phyloP scores from a whole-genome alignment of 2,329 filamentous ascomycete genomes.

The Alternaria brassicae region DNA sequence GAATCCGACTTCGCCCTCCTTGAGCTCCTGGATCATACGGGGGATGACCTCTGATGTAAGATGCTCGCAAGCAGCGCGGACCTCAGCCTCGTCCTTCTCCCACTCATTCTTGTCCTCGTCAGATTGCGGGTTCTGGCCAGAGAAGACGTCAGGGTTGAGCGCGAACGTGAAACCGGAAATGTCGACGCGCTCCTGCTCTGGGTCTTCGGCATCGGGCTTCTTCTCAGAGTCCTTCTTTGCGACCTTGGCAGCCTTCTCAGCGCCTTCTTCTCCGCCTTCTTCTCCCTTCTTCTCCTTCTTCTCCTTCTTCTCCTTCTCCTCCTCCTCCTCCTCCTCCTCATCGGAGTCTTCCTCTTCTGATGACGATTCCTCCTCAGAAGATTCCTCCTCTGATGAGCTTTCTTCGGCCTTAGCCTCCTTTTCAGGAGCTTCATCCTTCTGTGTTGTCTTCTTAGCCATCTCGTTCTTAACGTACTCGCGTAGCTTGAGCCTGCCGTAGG shows the following conservation, averaged over 20 bases:
- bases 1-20: slow-evolving; percentile 92
- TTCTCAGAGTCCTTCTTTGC: slow-evolving; percentile 26
- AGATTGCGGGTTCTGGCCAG: slow-evolving; percentile 87
- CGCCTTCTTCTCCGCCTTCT: slow-evolving; percentile 30
- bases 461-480: slow-evolving; percentile 86
- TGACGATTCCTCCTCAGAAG: slow-evolving; percentile 32
- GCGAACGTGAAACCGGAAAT: slow-evolving; percentile 86
- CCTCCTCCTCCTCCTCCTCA: slow-evolving; percentile 67
- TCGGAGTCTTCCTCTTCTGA: slow-evolving; percentile 68
- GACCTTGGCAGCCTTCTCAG: slow-evolving; percentile 22
- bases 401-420: slow-evolving; percentile 49
- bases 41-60: slow-evolving; percentile 80
- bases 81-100: slow-evolving; percentile 84
- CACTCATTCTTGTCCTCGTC: slow-evolving; percentile 87
- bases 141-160: slow-evolving; percentile 95
- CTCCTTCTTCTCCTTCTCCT: no score
- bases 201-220: slow-evolving; percentile 33
- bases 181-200: slow-evolving; percentile 74
- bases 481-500: slow-evolving; percentile 83
- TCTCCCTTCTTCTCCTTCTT: slow-evolving; percentile 66
- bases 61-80: slow-evolving; percentile 81
- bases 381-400: slow-evolving; percentile 35
- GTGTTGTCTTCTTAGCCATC: slow-evolving; percentile 57
- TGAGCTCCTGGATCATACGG: slow-evolving; percentile 83
- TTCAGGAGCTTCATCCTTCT: slow-evolving; percentile 49